Conservation (phyloP, 108 stramenopile species). For the Skeletonema tropicum region DNA sequence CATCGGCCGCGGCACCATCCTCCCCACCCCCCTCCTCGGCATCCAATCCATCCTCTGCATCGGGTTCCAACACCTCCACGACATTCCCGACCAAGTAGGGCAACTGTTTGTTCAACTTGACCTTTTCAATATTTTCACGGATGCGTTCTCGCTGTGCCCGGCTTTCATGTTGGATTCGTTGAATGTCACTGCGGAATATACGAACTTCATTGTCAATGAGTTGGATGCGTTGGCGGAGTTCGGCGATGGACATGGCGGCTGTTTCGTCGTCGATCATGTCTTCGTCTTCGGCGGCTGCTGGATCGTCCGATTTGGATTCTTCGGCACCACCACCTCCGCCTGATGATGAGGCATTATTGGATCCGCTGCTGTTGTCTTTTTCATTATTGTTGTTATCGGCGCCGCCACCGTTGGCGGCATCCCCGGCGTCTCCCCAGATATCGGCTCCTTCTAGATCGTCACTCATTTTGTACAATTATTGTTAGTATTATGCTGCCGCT, state of each 20-base stretch:
- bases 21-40: constrained; percentile 76
- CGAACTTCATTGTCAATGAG: constrained; percentile 97
- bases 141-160: constrained; percentile 92
- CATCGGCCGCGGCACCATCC: constrained; percentile 69
- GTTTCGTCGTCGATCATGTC: constrained; percentile 81
- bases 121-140: constrained; percentile 98
- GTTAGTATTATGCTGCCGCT: neutral
- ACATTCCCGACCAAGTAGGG: constrained; percentile 99
- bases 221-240: constrained; percentile 96
- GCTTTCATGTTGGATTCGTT: constrained; percentile 94
- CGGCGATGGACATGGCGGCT: constrained; percentile 85
- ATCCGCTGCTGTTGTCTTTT: neutral
- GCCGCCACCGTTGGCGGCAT: constrained; percentile 41
- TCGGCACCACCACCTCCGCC: constrained; percentile 30
- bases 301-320: constrained; percentile 51
- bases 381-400: constrained; percentile 24
- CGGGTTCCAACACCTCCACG: constrained; percentile 91
- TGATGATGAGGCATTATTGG: constrained; percentile 2
- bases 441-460: constrained; percentile 93
- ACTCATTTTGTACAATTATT: constrained; percentile 43
- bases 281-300: constrained; percentile 10
- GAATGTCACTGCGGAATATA: constrained; percentile 95
- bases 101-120: constrained; percentile 99
- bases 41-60: constrained; percentile 92
- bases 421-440: constrained; percentile 90